These are phyloP conservation scores for Casuarina glauca DNA, from an alignment of 306 rosid genomes.

Conservation along the genomic window DNA sequence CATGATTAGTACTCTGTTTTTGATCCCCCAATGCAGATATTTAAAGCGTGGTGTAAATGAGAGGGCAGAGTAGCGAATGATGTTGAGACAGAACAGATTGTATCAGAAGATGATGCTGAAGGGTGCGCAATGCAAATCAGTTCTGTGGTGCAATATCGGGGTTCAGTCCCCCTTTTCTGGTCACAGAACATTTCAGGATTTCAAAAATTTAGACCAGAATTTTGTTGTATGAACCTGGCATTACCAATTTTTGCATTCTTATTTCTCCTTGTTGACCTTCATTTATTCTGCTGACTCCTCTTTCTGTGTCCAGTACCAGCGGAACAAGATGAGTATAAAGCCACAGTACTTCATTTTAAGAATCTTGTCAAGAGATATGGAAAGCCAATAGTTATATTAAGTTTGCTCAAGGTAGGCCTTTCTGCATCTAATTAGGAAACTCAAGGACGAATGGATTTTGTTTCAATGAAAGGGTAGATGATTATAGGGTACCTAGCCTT, in stretches of 20 bases:
- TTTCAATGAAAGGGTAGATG: not conserved
- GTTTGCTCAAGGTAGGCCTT: slow-evolving; percentile 80
- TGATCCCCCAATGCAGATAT: slow-evolving; percentile 54
- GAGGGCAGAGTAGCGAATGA: slow-evolving; percentile 97
- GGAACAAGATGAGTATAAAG: slow-evolving; percentile 66
- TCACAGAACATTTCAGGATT: slow-evolving; percentile 84
- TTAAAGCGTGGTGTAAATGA: slow-evolving; percentile 93
- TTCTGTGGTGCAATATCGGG: slow-evolving; percentile 88
- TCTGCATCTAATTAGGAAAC: slow-evolving; percentile 12
- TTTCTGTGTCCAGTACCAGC: slow-evolving; percentile 52
- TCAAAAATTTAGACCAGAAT: slow-evolving; percentile 73
- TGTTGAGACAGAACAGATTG: slow-evolving; percentile 94
- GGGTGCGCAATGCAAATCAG: slow-evolving; percentile 73
- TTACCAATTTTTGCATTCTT: slow-evolving; percentile 13
- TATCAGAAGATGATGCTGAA: slow-evolving; percentile 55
- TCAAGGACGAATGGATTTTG: not conserved
- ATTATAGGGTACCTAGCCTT: not conserved
- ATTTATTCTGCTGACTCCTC: slow-evolving; percentile 26
- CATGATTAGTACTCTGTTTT: slow-evolving; percentile 22
- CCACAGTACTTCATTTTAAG: slow-evolving; percentile 86
- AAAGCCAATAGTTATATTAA: slow-evolving; percentile 83
- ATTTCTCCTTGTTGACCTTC: slow-evolving; percentile 7
- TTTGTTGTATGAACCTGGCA: slow-evolving; percentile 58
- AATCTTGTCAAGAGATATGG: slow-evolving; percentile 89
- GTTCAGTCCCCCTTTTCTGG: slow-evolving; percentile 98